These are phyloP conservation scores for Xylariaceae sp. DNA, from an alignment of 2,329 filamentous ascomycete species.

Conservation along the genomic window DNA sequence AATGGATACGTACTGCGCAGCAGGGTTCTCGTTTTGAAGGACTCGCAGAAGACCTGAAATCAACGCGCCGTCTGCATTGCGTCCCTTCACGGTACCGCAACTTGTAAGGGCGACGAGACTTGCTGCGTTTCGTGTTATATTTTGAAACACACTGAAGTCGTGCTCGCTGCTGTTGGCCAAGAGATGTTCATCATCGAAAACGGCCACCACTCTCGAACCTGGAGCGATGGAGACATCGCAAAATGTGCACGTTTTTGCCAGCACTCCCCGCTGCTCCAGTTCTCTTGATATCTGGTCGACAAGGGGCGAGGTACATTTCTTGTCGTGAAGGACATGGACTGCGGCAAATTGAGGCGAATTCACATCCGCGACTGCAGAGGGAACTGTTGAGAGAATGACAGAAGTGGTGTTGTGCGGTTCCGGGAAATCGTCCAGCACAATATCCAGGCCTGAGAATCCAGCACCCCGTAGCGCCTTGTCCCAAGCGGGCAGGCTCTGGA, in stretches of 20 bases:
- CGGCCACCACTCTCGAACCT: constrained; percentile 7
- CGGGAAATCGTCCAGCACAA: constrained; percentile 24
- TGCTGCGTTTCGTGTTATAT: constrained; percentile 11
- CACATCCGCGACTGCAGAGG: neutral
- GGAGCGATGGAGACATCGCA: neutral
- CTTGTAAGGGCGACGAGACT: constrained; percentile 20
- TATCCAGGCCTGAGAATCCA: constrained; percentile 25
- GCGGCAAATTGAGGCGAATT: neutral
- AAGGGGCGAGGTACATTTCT: neutral
- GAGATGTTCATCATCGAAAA: constrained; percentile 6
- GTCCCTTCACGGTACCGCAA: constrained; percentile 22
- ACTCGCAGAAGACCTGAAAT: constrained; percentile 25
- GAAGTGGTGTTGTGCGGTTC: constrained; percentile 1
- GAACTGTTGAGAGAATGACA: constrained; percentile 8
- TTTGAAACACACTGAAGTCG: constrained; percentile 15
- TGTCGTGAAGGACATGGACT: neutral
- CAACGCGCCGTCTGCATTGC: constrained; percentile 22
- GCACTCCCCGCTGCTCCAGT: neutral
- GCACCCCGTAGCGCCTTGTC: constrained; percentile 13
- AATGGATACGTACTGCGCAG: constrained; percentile 16
- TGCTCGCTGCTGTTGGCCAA: constrained; percentile 2
- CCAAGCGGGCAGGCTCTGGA: constrained; percentile 19
- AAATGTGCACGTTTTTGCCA: neutral
- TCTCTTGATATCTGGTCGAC: neutral
- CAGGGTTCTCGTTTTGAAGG: constrained; percentile 27